Base-by-base conservation (phyloP, 257 asterid genomes). In the Solanum bukasovii region DNA sequence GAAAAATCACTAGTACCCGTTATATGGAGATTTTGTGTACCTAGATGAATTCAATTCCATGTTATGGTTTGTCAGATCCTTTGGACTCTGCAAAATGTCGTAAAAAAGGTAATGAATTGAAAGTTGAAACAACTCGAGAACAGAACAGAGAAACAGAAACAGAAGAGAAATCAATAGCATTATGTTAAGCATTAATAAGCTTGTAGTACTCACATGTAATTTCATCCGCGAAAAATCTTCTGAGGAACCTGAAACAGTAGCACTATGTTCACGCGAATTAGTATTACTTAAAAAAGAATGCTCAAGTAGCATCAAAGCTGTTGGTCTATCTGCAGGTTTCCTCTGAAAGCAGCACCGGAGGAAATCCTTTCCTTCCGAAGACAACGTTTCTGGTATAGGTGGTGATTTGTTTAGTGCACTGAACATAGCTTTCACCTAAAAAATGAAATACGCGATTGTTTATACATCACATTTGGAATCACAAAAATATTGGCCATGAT, bases 391-490 rank as follows among this genome's bases (percentile, higher is more conserved):
- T 44, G 99, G 99, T 85, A 95, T 88, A 67, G 95, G 94, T 4
- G 99, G 99, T 29, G 93, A 78, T 88, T 40, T 94, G 91, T 95
- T 92, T 91, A 96, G 88, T 56, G 94, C 93, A 25, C 89, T 96
- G 95, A 96, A 96, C 99, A 96, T 95, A 37, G 99, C 99, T 92
- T 95, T 97, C 86, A 92, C 98, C 98, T 95, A 87, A 72, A 49
- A 81, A 49, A 11, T 37, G 33, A 79, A 20, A 49, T 13, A 82
- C 25, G 1, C 33, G 70, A 49, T 81, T 18, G 29, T 81, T 81
- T 49, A 82, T 2, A 82, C 7, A 49, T 18, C 70, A 49, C 14
- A 9, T 44, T 59, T 27, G 40, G 40, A 79, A 44, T 44, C 20
- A 79, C 38, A 3, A 27, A 79, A 79, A 27, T 42, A 59, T 82